Conservation (phyloP, 1,284 basidiomycete species). For the Cutaneotrichosporon dermatis region DNA sequence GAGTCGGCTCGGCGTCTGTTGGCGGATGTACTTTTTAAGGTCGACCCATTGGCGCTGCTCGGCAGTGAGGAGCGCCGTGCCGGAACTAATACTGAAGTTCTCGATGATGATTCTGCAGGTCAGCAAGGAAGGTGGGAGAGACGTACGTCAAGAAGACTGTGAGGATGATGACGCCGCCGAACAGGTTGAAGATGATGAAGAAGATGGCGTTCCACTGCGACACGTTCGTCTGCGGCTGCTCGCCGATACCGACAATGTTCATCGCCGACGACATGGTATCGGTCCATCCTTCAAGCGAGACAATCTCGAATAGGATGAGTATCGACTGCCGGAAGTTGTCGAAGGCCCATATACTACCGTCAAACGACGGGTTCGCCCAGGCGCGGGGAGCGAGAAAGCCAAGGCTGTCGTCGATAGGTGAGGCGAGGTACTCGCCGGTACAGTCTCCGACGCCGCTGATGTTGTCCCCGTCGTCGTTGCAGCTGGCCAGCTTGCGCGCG, state of each 20-base stretch:
- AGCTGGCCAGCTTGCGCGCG: slow-evolving; percentile 73
- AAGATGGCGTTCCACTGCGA: slow-evolving; percentile 82
- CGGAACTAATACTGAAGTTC: slow-evolving; percentile 83
- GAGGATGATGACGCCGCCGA: slow-evolving; percentile 85
- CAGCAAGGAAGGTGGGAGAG: neutral
- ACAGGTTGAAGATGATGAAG: slow-evolving; percentile 86
- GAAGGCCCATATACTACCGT: slow-evolving; percentile 74
- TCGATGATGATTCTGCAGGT: slow-evolving; percentile 74
- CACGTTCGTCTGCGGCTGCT: slow-evolving; percentile 67
- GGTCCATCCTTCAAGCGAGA: slow-evolving; percentile 93
- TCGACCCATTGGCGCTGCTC: slow-evolving; percentile 96
- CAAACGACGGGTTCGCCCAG: slow-evolving; percentile 81
- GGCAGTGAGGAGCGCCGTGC: slow-evolving; percentile 74
- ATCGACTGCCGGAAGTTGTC: slow-evolving; percentile 81
- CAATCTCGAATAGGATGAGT: slow-evolving; percentile 93
- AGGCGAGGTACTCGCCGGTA: slow-evolving; percentile 63
- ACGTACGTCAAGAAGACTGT: slow-evolving; percentile 77
- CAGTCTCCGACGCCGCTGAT: slow-evolving; percentile 63
- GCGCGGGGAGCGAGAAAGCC: slow-evolving; percentile 74
- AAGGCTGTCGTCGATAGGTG: slow-evolving; percentile 52
- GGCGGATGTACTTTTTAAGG: slow-evolving; percentile 77
- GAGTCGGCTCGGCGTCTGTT: slow-evolving; percentile 75
- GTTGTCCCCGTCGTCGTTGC: slow-evolving; percentile 63
- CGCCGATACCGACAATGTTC: slow-evolving; percentile 65
- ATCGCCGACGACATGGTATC: slow-evolving; percentile 83